Conservation (phyloP, 192 early-diverging fungal species). For the Mortierella claussenii region DNA sequence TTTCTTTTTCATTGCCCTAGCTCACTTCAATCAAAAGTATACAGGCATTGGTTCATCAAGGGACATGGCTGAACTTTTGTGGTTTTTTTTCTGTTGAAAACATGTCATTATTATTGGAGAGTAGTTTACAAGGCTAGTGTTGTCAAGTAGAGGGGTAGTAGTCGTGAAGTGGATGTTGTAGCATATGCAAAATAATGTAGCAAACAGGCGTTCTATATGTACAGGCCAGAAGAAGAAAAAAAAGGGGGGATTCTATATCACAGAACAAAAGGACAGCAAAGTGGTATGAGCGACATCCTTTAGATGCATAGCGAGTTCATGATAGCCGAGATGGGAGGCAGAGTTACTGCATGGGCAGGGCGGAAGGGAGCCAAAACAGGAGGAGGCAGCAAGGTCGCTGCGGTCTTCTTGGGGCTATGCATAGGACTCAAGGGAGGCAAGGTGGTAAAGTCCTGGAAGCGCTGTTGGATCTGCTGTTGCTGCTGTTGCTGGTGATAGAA, state of each 20-base stretch:
- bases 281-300: conserved; percentile 3
- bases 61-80: no score
- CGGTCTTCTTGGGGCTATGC: conserved; percentile 16
- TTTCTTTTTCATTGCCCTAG: background rate
- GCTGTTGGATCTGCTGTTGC: background rate
- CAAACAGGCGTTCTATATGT: conserved; percentile 8
- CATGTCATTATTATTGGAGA: conserved; percentile 8
- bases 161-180: conserved; percentile 6
- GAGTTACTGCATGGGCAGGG: conserved; percentile 35
- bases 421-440: conserved; percentile 28
- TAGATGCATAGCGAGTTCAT: conserved; percentile 50
- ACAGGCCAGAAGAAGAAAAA: background rate
- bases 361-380: conserved; percentile 51
- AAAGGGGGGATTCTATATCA: conserved; percentile 1
- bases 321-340: conserved; percentile 51
- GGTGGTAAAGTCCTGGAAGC: conserved; percentile 8
- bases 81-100: background rate
- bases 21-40: background rate
- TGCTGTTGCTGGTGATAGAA: conserved; percentile 20
- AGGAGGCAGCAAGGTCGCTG: conserved; percentile 34
- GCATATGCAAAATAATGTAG: conserved; percentile 14
- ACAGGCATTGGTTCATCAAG: no score
- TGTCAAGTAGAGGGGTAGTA: background rate
- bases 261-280: conserved; percentile 1
- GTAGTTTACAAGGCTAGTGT: conserved; percentile 10